Percentiles rank a stretch among this genome's conserved stretches.
Conservation (phyloP, 371 early-diverging fungal genomes). For the Rhizopus stolonifer region DNA sequence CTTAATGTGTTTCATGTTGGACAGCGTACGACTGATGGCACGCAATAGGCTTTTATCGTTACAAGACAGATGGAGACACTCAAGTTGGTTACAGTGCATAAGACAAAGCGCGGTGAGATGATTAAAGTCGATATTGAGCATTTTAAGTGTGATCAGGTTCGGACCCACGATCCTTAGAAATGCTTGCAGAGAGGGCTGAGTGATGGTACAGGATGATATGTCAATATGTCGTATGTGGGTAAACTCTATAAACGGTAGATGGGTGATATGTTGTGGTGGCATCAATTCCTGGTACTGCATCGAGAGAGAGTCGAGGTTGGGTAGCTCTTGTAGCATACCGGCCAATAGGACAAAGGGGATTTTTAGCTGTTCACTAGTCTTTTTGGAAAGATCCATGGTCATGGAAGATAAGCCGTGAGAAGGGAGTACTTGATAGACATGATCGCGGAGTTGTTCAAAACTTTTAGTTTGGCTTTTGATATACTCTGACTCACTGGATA, state of each 20-base stretch:
- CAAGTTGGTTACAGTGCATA: conserved; percentile 16
- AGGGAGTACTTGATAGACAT: conserved; percentile 41
- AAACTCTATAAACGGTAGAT: neutral
- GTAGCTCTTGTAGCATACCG: conserved; percentile 5
- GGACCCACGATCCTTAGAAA: conserved; percentile 22
- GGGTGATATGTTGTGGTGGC: neutral
- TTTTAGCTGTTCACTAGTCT: conserved; percentile 16
- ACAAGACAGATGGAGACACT: conserved; percentile 38
- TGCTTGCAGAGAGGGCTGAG: conserved; percentile 26
- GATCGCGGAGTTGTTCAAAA: conserved; percentile 36
- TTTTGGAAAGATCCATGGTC: conserved; percentile 37
- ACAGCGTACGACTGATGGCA: conserved; percentile 19
- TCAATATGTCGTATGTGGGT: conserved; percentile 29
- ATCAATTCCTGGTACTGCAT: conserved; percentile 37
- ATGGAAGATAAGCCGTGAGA: conserved; percentile 35
- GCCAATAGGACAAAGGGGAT: conserved; percentile 23
- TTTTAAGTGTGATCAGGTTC: conserved; percentile 29
- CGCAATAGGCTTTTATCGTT: conserved; percentile 20
- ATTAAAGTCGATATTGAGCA: conserved; percentile 41
- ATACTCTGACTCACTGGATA: neutral
- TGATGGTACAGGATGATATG: conserved; percentile 37
- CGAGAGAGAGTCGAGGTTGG: conserved; percentile 21
- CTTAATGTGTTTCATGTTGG: conserved; percentile 9
- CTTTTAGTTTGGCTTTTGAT: neutral
- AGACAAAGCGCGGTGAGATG: conserved; percentile 30